Evolutionary conservation across 2,329 filamentous ascomycete genomes (phyloP).

Genomic region (Phaeosphaeriaceae sp.): DNA sequence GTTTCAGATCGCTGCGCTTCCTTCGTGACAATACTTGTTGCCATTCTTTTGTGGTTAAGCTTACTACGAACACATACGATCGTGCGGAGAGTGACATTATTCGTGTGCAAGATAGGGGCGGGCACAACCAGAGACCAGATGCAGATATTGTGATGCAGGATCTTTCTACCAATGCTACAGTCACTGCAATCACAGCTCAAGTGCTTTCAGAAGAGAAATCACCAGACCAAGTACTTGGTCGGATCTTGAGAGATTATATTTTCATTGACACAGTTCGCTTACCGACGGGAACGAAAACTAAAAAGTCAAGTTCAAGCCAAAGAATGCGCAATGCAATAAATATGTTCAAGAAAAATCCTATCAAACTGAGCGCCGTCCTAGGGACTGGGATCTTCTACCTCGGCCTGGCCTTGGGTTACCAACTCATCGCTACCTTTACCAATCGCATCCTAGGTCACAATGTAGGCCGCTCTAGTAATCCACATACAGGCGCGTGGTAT

Average conservation of each 20-base stretch:
- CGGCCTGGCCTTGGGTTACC: not conserved
- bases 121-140: not conserved
- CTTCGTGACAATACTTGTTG: not conserved
- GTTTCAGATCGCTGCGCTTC: not conserved
- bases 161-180: not conserved
- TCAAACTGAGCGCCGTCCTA: not conserved
- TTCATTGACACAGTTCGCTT: not conserved
- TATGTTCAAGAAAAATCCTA: not conserved
- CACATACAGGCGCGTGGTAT: conserved; percentile 8
- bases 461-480: not conserved
- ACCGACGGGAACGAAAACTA: not conserved
- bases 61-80: not conserved
- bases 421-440: conserved; percentile 4
- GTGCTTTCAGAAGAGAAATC: conserved; percentile 1
- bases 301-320: not conserved
- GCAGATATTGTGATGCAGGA: not conserved
- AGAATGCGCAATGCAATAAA: not conserved
- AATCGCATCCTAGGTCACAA: conserved; percentile 1
- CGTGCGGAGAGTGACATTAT: not conserved
- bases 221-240: not conserved
- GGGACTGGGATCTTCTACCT: not conserved
- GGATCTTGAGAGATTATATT: conserved; percentile 4
- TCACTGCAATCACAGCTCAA: not conserved
- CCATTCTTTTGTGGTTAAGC: not conserved
- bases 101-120: not conserved